Conservation (phyloP, 805 yeast species). For the Pichia heedii region DNA sequence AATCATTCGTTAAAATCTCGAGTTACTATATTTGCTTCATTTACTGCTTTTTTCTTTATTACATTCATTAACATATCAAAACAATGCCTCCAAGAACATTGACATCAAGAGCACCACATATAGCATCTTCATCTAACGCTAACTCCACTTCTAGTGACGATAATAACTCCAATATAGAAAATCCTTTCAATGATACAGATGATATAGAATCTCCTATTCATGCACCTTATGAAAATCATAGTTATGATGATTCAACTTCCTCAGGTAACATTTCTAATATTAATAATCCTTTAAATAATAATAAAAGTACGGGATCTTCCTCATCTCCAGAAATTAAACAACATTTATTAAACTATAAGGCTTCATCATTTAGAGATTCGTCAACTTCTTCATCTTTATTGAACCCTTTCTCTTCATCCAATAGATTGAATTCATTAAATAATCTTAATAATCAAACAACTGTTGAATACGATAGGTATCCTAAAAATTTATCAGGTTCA, state of each 20-base stretch:
- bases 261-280: constrained; percentile 13
- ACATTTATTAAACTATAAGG: constrained; percentile 15
- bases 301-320: constrained; percentile 4
- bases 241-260: constrained; percentile 1
- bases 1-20: no score
- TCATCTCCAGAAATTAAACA: constrained; percentile 17
- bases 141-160: constrained; percentile 21
- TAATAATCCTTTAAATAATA: constrained; percentile 4
- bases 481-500: constrained; percentile 41
- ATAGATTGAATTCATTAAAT: constrained; percentile 12
- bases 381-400: constrained; percentile 20
- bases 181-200: constrained; percentile 21
- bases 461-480: constrained; percentile 59
- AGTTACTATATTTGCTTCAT: no score
- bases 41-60: neutral
- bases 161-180: constrained; percentile 7
- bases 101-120: constrained; percentile 27
- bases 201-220: neutral
- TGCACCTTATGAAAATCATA: neutral
- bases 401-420: constrained; percentile 25
- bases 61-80: neutral
- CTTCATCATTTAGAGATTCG: constrained; percentile 19
- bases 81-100: constrained; percentile 27
- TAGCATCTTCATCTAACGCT: constrained; percentile 15
- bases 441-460: constrained; percentile 18